Conservation (phyloP, 306 rosid genomes). For the Styphnolobium japonicum region DNA sequence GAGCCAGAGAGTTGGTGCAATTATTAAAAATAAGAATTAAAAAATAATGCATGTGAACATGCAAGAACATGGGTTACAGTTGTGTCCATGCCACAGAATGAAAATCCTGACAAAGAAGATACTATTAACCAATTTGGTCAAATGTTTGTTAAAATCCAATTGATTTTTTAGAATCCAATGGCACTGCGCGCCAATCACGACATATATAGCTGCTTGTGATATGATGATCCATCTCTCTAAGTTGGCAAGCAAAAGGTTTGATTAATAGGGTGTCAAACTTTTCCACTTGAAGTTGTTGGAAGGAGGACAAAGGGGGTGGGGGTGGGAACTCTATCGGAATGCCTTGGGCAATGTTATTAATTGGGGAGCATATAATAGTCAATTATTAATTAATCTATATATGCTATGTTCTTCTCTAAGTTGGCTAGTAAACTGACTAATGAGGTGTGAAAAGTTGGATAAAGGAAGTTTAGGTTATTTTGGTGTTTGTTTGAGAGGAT, state of each 20-base stretch:
- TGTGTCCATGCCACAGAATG: constrained; percentile 28
- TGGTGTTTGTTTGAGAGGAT: background rate
- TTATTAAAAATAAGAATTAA: background rate
- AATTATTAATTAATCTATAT: background rate
- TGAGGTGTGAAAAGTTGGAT: too few relatives aligned
- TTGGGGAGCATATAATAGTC: too few relatives aligned
- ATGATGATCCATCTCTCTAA: background rate
- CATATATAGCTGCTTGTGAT: background rate
- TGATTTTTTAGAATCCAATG: constrained; percentile 41
- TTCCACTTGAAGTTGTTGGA: constrained; percentile 21
- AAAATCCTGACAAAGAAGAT: background rate
- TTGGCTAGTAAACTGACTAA: background rate
- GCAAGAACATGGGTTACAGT: constrained; percentile 56
- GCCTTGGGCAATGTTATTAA: constrained; percentile 18
- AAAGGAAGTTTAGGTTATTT: background rate
- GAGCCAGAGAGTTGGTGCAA: background rate
- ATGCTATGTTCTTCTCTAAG: background rate
- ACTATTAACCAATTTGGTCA: constrained; percentile 22
- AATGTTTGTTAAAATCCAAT: constrained; percentile 33
- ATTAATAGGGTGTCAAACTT: background rate
- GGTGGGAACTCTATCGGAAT: constrained; percentile 24
- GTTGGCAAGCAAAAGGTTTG: constrained; percentile 23
- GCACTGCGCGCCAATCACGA: constrained; percentile 46
- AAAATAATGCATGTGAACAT: constrained; percentile 34
- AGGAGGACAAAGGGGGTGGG: background rate